Evolutionary conservation across 208 protist genomes (phyloP).

Genomic region (Leishmania guyanensis): DNA sequence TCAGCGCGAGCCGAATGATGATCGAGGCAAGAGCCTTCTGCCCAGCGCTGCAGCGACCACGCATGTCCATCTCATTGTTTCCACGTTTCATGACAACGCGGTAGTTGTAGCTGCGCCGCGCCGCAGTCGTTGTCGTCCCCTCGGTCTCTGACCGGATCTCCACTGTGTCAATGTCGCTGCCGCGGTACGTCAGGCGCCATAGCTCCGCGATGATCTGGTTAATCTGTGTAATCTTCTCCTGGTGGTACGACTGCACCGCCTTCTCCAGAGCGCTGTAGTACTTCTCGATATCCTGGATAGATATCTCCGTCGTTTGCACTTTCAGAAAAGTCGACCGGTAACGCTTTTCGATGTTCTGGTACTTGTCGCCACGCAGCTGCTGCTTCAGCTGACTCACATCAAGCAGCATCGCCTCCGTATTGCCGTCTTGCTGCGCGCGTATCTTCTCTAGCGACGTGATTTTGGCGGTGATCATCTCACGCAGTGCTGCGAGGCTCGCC

Average conservation of each 20-base stretch:
- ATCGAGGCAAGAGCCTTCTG: conserved; percentile 99
- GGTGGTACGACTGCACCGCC: conserved; percentile 97
- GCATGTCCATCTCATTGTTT: conserved; percentile 97
- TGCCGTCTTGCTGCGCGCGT: conserved; percentile 77
- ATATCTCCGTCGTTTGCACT: conserved; percentile 86
- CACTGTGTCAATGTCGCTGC: conserved; percentile 98
- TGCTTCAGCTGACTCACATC: conserved; percentile 59
- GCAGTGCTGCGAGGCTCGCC: conserved; percentile 52
- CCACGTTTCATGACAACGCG: conserved; percentile 97
- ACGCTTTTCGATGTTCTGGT: conserved; percentile 83
- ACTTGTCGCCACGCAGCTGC: conserved; percentile 77
- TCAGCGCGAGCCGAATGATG: conserved; percentile 99
- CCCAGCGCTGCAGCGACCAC: conserved; percentile 97
- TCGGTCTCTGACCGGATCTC: conserved; percentile 96
- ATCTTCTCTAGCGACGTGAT: conserved; percentile 62
- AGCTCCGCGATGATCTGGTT: conserved; percentile 98
- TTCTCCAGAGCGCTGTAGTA: conserved; percentile 93
- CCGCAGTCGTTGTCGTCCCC: conserved; percentile 56
- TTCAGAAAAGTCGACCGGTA: conserved; percentile 91
- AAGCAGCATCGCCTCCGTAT: conserved; percentile 76
- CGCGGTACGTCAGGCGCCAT: conserved; percentile 98
- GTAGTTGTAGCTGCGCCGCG: conserved; percentile 87
- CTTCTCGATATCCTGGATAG: conserved; percentile 89
- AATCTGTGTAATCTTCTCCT: conserved; percentile 98
- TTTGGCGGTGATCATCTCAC: conserved; percentile 73